Evolutionary conservation across 106 monocot genomes (phyloP).

Genomic region (Allium cepa): DNA sequence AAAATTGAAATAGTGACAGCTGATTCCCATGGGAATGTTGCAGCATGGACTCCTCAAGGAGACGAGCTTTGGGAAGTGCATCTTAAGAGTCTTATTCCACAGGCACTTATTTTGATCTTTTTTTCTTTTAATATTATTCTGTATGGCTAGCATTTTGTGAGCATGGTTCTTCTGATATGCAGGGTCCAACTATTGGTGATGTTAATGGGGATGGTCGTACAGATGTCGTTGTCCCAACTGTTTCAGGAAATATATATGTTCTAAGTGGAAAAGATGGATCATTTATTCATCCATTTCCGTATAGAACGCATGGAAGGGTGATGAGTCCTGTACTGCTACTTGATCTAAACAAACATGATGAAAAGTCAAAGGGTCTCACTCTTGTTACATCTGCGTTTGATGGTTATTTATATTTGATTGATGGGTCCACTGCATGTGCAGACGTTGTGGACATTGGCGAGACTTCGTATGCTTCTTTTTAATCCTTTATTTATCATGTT

Average conservation of each 20-base stretch:
- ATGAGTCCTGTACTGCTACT: constrained; percentile 86
- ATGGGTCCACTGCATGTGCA: constrained; percentile 86
- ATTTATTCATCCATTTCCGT: constrained; percentile 71
- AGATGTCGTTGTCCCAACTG: constrained; percentile 81
- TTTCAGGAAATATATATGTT: constrained; percentile 95
- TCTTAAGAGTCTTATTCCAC: constrained; percentile 93
- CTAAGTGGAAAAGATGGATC: constrained; percentile 94
- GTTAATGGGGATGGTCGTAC: constrained; percentile 91
- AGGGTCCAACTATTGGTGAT: constrained; percentile 95
- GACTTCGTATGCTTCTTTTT: constrained; percentile 59
- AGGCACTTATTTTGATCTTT: constrained; percentile 35
- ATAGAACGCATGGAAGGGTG: constrained; percentile 76
- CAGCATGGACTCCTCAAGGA: constrained; percentile 88
- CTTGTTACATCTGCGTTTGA: constrained; percentile 92
- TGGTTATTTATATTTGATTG: constrained; percentile 94
- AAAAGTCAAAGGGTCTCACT: constrained; percentile 67
- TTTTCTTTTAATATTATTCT: not conserved
- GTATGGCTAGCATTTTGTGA: not conserved
- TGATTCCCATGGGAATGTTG: constrained; percentile 93
- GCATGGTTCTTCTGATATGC: constrained; percentile 12
- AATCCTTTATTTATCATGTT: not conserved
- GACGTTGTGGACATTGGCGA: constrained; percentile 99
- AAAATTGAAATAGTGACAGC: constrained; percentile 94
- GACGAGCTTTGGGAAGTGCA: constrained; percentile 95
- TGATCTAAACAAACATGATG: constrained; percentile 64